These are phyloP conservation scores for Zychaea mexicana DNA, from an alignment of 371 early-diverging fungal species.

Conservation along the genomic window DNA sequence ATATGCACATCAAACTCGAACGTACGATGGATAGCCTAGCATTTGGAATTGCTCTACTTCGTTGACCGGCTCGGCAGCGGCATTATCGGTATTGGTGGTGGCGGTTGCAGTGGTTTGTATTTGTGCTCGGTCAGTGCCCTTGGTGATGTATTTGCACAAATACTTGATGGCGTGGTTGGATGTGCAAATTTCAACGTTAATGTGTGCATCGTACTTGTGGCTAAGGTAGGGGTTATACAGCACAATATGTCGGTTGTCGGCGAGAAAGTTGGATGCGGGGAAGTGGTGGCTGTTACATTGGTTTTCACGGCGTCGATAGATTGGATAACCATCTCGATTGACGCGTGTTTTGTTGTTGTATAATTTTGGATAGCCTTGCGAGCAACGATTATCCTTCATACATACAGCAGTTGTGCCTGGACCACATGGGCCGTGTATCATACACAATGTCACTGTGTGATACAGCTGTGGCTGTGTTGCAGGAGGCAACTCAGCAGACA, in stretches of 20 bases:
- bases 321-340: background rate
- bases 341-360: background rate
- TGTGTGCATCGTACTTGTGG: background rate
- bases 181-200: background rate
- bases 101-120: no score
- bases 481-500: conserved; percentile 34
- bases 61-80: no score
- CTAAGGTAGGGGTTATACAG: background rate
- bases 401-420: background rate
- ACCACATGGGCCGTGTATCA: conserved; percentile 44
- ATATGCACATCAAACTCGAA: no score
- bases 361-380: background rate
- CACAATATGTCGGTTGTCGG: background rate
- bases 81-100: no score
- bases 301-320: background rate
- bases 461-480: conserved; percentile 16
- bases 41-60: no score
- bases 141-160: background rate
- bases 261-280: background rate
- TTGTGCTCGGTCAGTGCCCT: background rate
- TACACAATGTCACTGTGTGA: conserved; percentile 22
- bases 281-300: background rate
- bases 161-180: background rate
- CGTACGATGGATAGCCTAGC: no score
- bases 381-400: background rate